These are phyloP conservation scores for Aureobasidium sp. DNA, from an alignment of 2,329 filamentous ascomycete genomes.

Conservation along the genomic window DNA sequence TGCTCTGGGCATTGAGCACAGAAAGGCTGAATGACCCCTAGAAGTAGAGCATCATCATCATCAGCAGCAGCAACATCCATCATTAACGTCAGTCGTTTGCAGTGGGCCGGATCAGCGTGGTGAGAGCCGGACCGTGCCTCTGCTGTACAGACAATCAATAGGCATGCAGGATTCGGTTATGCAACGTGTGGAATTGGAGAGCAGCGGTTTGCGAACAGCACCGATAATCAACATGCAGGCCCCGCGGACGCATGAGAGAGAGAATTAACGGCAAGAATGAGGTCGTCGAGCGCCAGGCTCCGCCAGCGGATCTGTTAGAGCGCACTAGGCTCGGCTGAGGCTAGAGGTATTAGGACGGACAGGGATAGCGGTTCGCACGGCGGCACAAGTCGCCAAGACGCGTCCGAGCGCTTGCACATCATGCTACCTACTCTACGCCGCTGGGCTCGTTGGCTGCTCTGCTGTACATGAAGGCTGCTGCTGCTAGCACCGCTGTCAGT, in stretches of 20 bases:
- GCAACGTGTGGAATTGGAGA: background rate
- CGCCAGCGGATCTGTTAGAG: constrained; percentile 7
- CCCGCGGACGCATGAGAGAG: background rate
- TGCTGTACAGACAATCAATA: background rate
- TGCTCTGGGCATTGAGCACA: constrained; percentile 1
- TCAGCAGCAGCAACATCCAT: background rate
- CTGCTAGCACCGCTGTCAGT: constrained; percentile 1
- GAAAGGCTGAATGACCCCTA: background rate
- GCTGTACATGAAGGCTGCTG: constrained; percentile 4
- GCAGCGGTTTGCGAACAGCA: background rate
- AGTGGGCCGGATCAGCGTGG: constrained; percentile 5
- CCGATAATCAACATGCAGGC: constrained; percentile 4
- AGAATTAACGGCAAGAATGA: background rate
- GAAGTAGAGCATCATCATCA: background rate
- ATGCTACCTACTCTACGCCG: constrained; percentile 9
- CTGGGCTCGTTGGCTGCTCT: constrained; percentile 3
- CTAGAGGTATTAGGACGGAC: background rate
- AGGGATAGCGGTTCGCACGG: constrained; percentile 13
- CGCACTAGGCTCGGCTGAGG: constrained; percentile 2
- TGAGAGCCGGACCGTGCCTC: constrained; percentile 9
- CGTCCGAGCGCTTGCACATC: constrained; percentile 12
- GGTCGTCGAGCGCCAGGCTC: constrained; percentile 1
- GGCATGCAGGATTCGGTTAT: constrained; percentile 4
- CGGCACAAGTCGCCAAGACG: constrained; percentile 8
- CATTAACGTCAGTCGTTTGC: background rate